Evolutionary conservation across 2,329 filamentous ascomycete species (phyloP).

Genomic region (Coccinonectria pachysandricola): DNA sequence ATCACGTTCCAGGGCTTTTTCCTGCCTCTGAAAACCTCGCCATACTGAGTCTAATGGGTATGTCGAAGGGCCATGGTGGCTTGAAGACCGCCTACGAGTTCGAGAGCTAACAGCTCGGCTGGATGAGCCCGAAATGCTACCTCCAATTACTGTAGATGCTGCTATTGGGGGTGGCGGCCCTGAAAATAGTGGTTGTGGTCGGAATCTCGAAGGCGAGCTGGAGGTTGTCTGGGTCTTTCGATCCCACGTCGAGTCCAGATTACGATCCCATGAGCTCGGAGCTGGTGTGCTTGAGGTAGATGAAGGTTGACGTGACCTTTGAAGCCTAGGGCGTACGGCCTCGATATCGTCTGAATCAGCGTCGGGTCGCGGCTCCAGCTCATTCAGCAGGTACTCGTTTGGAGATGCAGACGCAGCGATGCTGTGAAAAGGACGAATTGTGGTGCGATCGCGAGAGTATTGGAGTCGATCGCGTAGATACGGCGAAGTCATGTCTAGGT

Average conservation of each 20-base stretch:
- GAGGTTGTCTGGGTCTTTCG: too few species aligned
- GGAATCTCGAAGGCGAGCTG: slow-evolving; percentile 23
- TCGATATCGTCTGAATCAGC: slow-evolving; percentile 15
- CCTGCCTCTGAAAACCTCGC: slow-evolving; percentile 35
- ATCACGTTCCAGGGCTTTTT: slow-evolving; percentile 35
- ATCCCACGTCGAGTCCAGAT: too few species aligned
- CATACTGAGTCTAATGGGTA: slow-evolving; percentile 33
- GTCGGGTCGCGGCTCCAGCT: slow-evolving; percentile 28
- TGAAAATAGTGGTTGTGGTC: slow-evolving; percentile 29
- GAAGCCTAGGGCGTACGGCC: slow-evolving; percentile 12
- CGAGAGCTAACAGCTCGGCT: slow-evolving; percentile 9
- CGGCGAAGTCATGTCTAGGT: slow-evolving; percentile 17
- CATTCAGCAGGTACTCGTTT: slow-evolving; percentile 28
- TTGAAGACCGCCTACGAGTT: slow-evolving; percentile 20
- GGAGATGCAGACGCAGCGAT: slow-evolving; percentile 14
- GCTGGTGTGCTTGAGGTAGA: slow-evolving; percentile 6
- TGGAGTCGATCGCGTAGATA: slow-evolving; percentile 19
- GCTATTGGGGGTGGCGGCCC: slow-evolving; percentile 43
- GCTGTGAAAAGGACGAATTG: slow-evolving; percentile 18
- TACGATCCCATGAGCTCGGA: slow-evolving; percentile 11
- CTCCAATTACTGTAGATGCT: slow-evolving; percentile 27
- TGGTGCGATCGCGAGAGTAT: slow-evolving; percentile 13
- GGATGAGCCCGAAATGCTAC: slow-evolving; percentile 3
- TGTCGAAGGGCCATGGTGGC: slow-evolving; percentile 22
- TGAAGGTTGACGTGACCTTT: slow-evolving; percentile 6